These are phyloP conservation scores for Anisogramma anomala DNA, from an alignment of 2,329 filamentous ascomycete species.

Conservation along the genomic window DNA sequence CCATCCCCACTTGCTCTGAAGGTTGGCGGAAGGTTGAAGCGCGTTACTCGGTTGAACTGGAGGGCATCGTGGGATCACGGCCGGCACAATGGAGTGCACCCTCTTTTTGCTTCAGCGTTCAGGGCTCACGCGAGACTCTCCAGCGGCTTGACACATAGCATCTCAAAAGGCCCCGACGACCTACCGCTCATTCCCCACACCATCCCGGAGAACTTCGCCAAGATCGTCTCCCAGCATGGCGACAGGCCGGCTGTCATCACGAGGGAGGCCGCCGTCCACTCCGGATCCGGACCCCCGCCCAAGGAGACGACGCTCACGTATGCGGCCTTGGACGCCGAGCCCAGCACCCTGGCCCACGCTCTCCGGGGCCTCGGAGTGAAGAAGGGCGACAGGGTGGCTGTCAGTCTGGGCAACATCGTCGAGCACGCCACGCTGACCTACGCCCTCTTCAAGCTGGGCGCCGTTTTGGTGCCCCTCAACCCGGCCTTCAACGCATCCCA, in stretches of 20 bases:
- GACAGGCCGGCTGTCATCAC: conserved; percentile 50
- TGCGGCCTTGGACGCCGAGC: conserved; percentile 58
- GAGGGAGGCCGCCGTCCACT: conserved; percentile 25
- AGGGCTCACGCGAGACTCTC: conserved; percentile 3
- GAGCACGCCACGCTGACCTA: conserved; percentile 82
- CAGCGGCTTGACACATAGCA: conserved; percentile 3
- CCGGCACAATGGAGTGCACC: not conserved
- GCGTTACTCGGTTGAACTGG: not conserved
- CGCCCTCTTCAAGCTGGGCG: conserved; percentile 88
- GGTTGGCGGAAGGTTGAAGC: conserved; percentile 23
- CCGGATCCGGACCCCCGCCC: conserved; percentile 31
- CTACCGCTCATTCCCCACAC: conserved; percentile 56
- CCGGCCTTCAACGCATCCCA: conserved; percentile 75
- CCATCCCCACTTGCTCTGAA: conserved; percentile 36
- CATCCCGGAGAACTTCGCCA: conserved; percentile 60
- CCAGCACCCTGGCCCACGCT: conserved; percentile 63
- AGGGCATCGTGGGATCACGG: not conserved
- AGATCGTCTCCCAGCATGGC: conserved; percentile 51
- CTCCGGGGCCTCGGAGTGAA: conserved; percentile 58
- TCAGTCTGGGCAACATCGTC: conserved; percentile 73
- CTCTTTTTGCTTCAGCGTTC: not conserved
- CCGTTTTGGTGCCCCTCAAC: conserved; percentile 85
- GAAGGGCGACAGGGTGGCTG: conserved; percentile 75
- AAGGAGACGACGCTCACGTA: conserved; percentile 65
- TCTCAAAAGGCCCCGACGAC: conserved; percentile 20